Percentiles rank a stretch among this genome's conserved stretches.
Evolutionary conservation across 306 rosid genomes (phyloP).

Genomic region (Hippophae tibetana): DNA sequence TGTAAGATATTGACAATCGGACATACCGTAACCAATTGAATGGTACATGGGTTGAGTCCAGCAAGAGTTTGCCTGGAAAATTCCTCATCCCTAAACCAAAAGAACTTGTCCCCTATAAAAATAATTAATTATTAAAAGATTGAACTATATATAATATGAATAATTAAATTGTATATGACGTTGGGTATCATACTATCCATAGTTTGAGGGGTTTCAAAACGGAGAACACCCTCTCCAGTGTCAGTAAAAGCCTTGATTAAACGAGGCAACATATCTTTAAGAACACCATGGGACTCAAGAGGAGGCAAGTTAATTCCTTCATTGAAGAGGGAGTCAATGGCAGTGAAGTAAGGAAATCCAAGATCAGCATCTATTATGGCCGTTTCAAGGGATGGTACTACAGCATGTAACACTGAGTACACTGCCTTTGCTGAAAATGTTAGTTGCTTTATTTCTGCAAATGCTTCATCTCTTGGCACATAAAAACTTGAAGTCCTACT

Average conservation of each 20-base stretch:
- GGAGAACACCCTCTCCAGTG: constrained; percentile 16
- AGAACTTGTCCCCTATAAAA: constrained; percentile 61
- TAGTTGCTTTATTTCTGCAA: constrained; percentile 29
- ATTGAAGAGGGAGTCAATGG: constrained; percentile 38
- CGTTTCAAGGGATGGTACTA: constrained; percentile 24
- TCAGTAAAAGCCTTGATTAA: constrained; percentile 22
- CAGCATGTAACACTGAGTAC: constrained; percentile 24
- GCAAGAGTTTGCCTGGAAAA: constrained; percentile 81
- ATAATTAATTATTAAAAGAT: neutral
- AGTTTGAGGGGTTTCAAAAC: constrained; percentile 46
- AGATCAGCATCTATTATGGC: constrained; percentile 13
- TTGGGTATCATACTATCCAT: constrained; percentile 18
- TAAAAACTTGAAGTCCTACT: constrained; percentile 16
- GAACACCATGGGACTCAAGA: constrained; percentile 5
- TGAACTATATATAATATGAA: neutral
- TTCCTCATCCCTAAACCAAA: constrained; percentile 78
- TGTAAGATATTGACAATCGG: neutral
- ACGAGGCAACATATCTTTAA: constrained; percentile 20
- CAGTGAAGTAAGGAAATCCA: constrained; percentile 35
- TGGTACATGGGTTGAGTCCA: constrained; percentile 71
- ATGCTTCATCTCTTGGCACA: constrained; percentile 54
- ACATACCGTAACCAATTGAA: constrained; percentile 58
- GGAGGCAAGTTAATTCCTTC: constrained; percentile 28
- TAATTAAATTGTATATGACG: neutral
- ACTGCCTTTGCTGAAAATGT: constrained; percentile 26